Conservation (phyloP, 441 rosid genomes). For the Rhodomyrtus psidioides region DNA sequence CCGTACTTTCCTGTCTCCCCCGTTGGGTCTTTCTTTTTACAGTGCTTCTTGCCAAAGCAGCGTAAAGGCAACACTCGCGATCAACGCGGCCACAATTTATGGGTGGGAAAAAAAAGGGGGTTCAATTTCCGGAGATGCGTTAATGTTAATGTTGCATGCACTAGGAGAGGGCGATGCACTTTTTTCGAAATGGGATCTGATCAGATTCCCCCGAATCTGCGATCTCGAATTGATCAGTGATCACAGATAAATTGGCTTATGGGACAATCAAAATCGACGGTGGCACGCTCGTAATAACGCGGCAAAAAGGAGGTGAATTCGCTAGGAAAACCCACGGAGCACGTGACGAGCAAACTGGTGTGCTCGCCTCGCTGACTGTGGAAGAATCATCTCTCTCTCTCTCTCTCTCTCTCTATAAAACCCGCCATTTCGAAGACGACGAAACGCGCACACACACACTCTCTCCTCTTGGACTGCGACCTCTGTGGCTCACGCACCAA, state of each 20-base stretch:
- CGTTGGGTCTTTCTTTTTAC: too few species aligned
- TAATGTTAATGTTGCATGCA: too few species aligned
- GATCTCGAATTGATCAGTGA: too few species aligned
- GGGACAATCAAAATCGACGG: neutral
- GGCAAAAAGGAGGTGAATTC: neutral
- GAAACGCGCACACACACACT: neutral
- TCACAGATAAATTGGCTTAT: too few species aligned
- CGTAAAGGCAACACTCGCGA: too few species aligned
- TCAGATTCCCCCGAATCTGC: too few species aligned
- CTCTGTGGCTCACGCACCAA: neutral
- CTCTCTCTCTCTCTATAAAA: neutral
- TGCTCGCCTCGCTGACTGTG: neutral
- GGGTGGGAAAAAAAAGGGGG: too few species aligned
- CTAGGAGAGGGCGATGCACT: too few species aligned
- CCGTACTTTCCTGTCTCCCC: too few species aligned
- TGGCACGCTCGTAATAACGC: neutral
- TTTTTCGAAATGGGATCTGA: neutral
- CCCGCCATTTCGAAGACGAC: neutral
- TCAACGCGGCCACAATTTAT: too few species aligned
- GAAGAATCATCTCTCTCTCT: neutral
- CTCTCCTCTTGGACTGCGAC: neutral
- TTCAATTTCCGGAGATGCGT: too few species aligned
- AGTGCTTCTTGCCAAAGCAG: too few species aligned
- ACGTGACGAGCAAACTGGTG: neutral
- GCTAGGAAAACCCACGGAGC: neutral